Percentiles rank a stretch among this genome's conserved stretches.
Evolutionary conservation across 1,284 basidiomycete genomes (phyloP).

Genomic region (Melampsora americana): DNA sequence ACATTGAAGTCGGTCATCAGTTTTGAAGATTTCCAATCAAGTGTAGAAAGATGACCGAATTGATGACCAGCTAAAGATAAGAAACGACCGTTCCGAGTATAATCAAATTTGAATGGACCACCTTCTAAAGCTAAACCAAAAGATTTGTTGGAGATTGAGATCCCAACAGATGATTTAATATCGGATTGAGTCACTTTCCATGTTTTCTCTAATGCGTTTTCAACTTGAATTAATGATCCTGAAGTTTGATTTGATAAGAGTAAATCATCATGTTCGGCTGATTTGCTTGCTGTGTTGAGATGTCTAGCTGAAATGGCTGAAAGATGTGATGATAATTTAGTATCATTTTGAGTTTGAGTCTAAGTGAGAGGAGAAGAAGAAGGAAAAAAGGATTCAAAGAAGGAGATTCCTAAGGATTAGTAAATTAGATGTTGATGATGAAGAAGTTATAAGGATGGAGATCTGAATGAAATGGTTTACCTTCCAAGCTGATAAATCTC

Average conservation of each 20-base stretch:
- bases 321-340: slow-evolving; percentile 33
- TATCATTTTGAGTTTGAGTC: slow-evolving; percentile 39
- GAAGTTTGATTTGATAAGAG: slow-evolving; percentile 20
- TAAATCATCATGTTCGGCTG: slow-evolving; percentile 38
- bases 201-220: slow-evolving; percentile 32
- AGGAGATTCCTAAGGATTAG: not conserved
- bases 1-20: slow-evolving; percentile 5
- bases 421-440: too few relatives aligned
- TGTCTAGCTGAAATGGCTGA: slow-evolving; percentile 24
- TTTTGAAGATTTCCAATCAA: slow-evolving; percentile 25
- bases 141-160: slow-evolving; percentile 10
- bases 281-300: slow-evolving; percentile 10
- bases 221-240: slow-evolving; percentile 28
- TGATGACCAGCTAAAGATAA: slow-evolving; percentile 21
- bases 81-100: slow-evolving; percentile 26
- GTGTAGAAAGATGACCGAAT: slow-evolving; percentile 14
- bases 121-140: slow-evolving; percentile 30
- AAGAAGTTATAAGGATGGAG: not conserved
- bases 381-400: not conserved
- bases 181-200: slow-evolving; percentile 34
- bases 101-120: slow-evolving; percentile 37
- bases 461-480: slow-evolving; percentile 2
- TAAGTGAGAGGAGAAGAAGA: not conserved
- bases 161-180: slow-evolving; percentile 27
- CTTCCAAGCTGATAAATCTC: slow-evolving; percentile 29